phyloP scores from a whole-genome alignment of 148 eudicot genomes.

The Selenicereus undatus region DNA sequence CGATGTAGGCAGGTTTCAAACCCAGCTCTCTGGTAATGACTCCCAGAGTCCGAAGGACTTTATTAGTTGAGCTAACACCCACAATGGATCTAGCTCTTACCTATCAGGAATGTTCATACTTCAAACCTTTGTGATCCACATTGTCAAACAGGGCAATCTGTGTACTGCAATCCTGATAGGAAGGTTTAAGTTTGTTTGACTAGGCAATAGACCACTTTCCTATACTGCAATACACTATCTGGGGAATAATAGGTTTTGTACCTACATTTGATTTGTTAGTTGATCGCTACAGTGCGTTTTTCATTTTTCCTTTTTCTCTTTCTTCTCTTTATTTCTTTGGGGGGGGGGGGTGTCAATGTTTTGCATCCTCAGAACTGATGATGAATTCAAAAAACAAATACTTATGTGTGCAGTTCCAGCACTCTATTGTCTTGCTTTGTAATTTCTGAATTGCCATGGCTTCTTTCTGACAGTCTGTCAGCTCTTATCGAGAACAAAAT shows the following conservation, averaged over 20 bases:
- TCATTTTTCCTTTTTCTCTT: background rate
- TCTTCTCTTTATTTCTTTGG: background rate
- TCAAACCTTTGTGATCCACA: background rate
- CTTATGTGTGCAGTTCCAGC: background rate
- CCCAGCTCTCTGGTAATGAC: no score
- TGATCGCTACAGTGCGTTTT: background rate
- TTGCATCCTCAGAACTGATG: background rate
- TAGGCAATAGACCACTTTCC: background rate
- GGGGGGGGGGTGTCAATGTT: background rate
- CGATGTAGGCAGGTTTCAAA: no score
- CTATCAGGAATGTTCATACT: background rate
- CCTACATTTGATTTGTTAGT: background rate
- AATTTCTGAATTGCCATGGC: constrained; percentile 7
- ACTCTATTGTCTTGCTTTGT: background rate
- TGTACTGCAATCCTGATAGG: background rate
- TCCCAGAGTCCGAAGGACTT: no score
- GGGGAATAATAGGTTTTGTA: no score
- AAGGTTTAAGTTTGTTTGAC: background rate
- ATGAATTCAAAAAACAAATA: background rate
- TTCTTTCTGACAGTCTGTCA: constrained; percentile 55
- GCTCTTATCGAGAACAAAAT: constrained; percentile 94
- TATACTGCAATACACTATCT: background rate
- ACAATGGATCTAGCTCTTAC: background rate
- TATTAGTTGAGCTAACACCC: no score
- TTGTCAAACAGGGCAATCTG: background rate